Conservation (phyloP, 2,329 filamentous ascomycete genomes). For the Plenodomus biglobosus region DNA sequence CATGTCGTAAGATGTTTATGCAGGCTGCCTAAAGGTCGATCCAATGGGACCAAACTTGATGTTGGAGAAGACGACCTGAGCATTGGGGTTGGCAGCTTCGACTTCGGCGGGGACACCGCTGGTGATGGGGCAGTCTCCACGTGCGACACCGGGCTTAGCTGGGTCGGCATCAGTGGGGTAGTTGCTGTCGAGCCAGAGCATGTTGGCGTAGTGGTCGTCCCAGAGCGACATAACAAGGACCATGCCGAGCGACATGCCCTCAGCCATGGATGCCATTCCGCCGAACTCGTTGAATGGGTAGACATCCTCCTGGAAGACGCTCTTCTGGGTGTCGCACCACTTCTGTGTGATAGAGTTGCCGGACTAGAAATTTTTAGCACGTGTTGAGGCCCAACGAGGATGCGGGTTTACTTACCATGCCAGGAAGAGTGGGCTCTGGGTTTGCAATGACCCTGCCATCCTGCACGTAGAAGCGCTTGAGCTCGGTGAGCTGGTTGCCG, state of each 20-base stretch:
- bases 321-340: slow-evolving; percentile 34
- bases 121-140: slow-evolving; percentile 28
- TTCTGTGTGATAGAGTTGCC: slow-evolving; percentile 33
- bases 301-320: slow-evolving; percentile 32
- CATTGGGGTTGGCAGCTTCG: slow-evolving; percentile 20
- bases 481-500: slow-evolving; percentile 46
- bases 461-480: slow-evolving; percentile 53
- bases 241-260: slow-evolving; percentile 59
- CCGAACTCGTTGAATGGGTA: slow-evolving; percentile 58
- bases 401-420: slow-evolving; percentile 34
- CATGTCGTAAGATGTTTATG: slow-evolving; percentile 2
- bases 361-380: slow-evolving; percentile 4
- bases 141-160: slow-evolving; percentile 32
- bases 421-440: slow-evolving; percentile 46
- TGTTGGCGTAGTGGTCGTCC: slow-evolving; percentile 67
- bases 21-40: slow-evolving; percentile 31
- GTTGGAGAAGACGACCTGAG: slow-evolving; percentile 30
- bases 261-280: slow-evolving; percentile 58
- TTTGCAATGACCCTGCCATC: slow-evolving; percentile 52
- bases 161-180: slow-evolving; percentile 54
- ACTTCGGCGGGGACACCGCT: slow-evolving; percentile 35
- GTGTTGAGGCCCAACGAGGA: background rate
- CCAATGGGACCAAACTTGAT: slow-evolving; percentile 38
- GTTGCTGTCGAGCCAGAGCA: slow-evolving; percentile 72
- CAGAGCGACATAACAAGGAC: slow-evolving; percentile 63